Conservation (phyloP, 2,329 filamentous ascomycete genomes). For the Neonectria hederae region DNA sequence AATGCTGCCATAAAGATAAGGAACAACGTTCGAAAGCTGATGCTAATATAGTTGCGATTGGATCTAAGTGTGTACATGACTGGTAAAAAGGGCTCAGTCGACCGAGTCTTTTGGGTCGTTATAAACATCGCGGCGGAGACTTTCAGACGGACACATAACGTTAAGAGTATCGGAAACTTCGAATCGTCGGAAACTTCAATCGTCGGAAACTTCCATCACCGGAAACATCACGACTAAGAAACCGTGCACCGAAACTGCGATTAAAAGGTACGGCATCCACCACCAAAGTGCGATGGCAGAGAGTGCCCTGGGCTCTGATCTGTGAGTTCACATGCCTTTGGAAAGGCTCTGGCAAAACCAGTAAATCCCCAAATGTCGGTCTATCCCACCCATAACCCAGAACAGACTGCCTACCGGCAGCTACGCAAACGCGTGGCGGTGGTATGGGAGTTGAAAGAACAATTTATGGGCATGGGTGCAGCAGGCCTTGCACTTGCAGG, state of each 20-base stretch:
- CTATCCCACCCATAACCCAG: constrained; percentile 1
- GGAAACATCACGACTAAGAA: constrained; percentile 6
- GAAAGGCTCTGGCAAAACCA: neutral
- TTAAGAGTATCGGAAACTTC: constrained; percentile 26
- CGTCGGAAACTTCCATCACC: neutral
- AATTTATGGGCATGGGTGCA: constrained; percentile 9
- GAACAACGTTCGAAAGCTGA: neutral
- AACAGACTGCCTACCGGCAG: constrained; percentile 9
- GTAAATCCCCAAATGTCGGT: neutral
- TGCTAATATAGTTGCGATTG: neutral
- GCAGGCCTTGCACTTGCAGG: constrained; percentile 16
- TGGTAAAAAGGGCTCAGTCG: constrained; percentile 2
- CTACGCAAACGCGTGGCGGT: constrained; percentile 9
- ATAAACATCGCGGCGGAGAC: constrained; percentile 43
- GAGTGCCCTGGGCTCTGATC: neutral
- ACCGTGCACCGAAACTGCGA: neutral
- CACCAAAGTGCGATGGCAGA: neutral
- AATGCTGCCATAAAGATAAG: neutral
- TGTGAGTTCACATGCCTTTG: neutral
- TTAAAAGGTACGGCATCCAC: neutral
- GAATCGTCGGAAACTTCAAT: constrained; percentile 8
- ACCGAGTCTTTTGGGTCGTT: constrained; percentile 17
- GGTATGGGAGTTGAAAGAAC: constrained; percentile 12
- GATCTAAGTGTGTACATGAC: neutral
- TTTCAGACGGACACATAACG: constrained; percentile 44